Evolutionary conservation across 768 basidiomycete genomes (phyloP).

Genomic region (Mycena chlorophos): DNA sequence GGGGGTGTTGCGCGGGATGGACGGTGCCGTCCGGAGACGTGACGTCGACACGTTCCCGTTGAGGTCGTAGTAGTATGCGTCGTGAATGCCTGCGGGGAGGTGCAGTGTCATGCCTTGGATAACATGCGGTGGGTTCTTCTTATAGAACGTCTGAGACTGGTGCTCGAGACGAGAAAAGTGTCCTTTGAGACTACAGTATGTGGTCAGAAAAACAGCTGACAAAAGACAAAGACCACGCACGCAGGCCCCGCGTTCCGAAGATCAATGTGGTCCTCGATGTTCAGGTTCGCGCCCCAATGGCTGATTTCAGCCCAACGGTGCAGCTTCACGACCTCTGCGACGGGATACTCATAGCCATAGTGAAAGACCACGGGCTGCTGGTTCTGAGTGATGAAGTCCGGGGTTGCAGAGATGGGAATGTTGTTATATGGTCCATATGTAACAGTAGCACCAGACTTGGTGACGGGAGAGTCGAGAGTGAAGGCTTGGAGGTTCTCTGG

Average conservation of each 20-base stretch:
- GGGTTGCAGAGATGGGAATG: conserved; percentile 61
- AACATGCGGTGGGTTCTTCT: conserved; percentile 65
- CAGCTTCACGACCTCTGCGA: conserved; percentile 72
- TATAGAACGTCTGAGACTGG: conserved; percentile 73
- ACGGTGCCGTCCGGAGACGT: conserved; percentile 68
- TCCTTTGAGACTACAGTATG: conserved; percentile 73
- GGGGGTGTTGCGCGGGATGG: conserved; percentile 56
- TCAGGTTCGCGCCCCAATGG: conserved; percentile 95
- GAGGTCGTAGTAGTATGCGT: conserved; percentile 86
- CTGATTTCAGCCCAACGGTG: conserved; percentile 85
- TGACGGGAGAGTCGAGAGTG: conserved; percentile 57
- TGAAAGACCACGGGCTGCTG: conserved; percentile 75
- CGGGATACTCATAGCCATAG: conserved; percentile 80
- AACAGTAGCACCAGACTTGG: conserved; percentile 76
- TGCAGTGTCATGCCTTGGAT: conserved; percentile 73
- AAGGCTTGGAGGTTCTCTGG: conserved; percentile 63
- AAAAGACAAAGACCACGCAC: conserved; percentile 49
- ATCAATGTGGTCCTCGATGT: conserved; percentile 84
- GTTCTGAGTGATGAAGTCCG: conserved; percentile 54
- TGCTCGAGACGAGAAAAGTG: conserved; percentile 92
- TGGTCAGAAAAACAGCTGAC: conserved; percentile 12
- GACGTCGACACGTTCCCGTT: conserved; percentile 98
- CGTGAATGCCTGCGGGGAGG: conserved; percentile 79
- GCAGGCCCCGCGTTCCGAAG: conserved; percentile 88
- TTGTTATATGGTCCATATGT: conserved; percentile 89